Evolutionary conservation across 805 yeast genomes (phyloP).

Genomic region (Pichia manshurica): DNA sequence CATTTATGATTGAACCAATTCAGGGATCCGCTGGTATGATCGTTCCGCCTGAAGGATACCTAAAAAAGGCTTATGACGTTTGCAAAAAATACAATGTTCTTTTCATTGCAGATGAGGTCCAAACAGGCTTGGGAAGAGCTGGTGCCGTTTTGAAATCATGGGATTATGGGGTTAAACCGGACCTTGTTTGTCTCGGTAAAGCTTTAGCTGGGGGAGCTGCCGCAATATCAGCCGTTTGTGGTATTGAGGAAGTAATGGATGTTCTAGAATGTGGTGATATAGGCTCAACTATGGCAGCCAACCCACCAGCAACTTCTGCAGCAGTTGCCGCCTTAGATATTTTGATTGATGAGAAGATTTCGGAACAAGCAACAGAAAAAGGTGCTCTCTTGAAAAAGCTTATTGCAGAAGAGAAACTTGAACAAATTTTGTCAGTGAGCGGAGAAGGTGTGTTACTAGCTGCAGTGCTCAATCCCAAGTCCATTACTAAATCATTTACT

Average conservation of each 20-base stretch:
- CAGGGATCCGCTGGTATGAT: conserved; percentile 29
- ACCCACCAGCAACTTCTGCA: conserved; percentile 28
- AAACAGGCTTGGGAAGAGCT: conserved; percentile 27
- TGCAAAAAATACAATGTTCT: conserved; percentile 25
- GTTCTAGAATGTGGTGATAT: conserved; percentile 20
- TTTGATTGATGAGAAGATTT: conserved; percentile 22
- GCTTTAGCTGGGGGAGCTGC: conserved; percentile 26
- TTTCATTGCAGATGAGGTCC: conserved; percentile 29
- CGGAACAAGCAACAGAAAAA: conserved; percentile 16
- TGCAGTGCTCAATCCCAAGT: conserved; percentile 16
- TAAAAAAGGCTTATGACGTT: conserved; percentile 19
- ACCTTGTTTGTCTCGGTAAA: conserved; percentile 27
- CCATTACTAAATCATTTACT: conserved; percentile 13
- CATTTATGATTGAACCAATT: conserved; percentile 28
- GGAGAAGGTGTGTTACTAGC: conserved; percentile 26
- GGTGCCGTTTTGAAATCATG: conserved; percentile 20
- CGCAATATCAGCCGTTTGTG: conserved; percentile 25
- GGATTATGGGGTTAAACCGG: conserved; percentile 23
- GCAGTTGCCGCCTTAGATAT: conserved; percentile 27
- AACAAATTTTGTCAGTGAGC: conserved; percentile 16
- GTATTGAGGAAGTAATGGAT: conserved; percentile 22
- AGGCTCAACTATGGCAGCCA: conserved; percentile 29
- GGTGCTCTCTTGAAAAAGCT: conserved; percentile 19
- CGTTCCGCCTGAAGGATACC: conserved; percentile 24
- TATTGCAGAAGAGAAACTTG: conserved; percentile 14